A percentile compares a stretch with the other conserved stretches of the same genome.
Conservation (phyloP, 495 filamentous ascomycete species). For the Penicillium malachiteum region DNA sequence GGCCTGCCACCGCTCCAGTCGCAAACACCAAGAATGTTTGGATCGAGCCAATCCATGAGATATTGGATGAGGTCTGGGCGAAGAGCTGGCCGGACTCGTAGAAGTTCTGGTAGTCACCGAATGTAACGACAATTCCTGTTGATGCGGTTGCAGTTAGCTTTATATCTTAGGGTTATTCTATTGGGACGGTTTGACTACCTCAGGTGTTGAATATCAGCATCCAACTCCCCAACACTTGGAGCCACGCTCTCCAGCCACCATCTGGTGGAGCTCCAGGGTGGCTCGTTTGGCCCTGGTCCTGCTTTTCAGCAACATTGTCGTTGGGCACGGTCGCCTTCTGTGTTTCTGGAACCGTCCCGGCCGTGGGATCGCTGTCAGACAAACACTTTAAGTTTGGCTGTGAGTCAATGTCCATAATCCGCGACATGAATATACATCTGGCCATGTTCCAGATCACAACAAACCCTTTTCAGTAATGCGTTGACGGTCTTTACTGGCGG, state of each 20-base stretch:
- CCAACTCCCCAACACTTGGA: constrained; percentile 26
- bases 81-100: background rate
- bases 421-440: too few relatives aligned
- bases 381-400: background rate
- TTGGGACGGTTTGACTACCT: constrained; percentile 9
- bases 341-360: background rate
- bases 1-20: constrained; percentile 27
- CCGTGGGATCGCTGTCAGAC: background rate
- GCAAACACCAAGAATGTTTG: constrained; percentile 33
- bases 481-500: too few relatives aligned
- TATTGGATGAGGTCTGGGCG: constrained; percentile 7
- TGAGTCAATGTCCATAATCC: background rate
- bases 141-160: background rate
- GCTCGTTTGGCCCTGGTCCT: background rate
- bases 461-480: too few relatives aligned
- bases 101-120: constrained; percentile 8
- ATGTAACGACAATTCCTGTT: background rate
- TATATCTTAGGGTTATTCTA: background rate
- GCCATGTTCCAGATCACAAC: too few relatives aligned
- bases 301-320: background rate
- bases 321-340: background rate
- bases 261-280: constrained; percentile 1
- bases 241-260: constrained; percentile 28
- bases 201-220: constrained; percentile 35
- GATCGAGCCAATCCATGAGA: constrained; percentile 26